phyloP scores from a whole-genome alignment of 257 asterid species.

The Nicotiana sylvestris region DNA sequence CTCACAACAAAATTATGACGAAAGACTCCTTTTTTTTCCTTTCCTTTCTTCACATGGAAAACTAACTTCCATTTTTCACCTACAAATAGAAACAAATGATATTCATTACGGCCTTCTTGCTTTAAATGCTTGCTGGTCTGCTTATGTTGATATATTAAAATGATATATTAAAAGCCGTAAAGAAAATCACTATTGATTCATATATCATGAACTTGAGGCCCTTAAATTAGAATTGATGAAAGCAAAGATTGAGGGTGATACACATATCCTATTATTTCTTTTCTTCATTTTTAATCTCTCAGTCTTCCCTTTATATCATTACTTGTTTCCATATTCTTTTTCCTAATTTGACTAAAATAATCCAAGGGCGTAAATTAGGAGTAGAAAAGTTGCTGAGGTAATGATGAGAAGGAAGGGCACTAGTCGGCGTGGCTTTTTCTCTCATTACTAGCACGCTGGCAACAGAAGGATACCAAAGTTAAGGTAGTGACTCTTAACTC shows the following conservation, averaged over 20 bases:
- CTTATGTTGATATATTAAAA: too few relatives aligned
- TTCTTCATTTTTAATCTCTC: background rate
- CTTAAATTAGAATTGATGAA: background rate
- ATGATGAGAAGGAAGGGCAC: slow-evolving; percentile 13
- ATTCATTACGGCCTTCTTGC: background rate
- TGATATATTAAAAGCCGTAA: background rate
- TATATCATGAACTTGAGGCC: background rate
- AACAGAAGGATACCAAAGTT: background rate
- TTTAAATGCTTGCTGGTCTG: background rate
- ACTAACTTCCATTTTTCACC: background rate
- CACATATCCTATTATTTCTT: background rate
- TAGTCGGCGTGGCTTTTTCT: background rate
- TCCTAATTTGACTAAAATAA: background rate
- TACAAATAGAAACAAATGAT: too few relatives aligned
- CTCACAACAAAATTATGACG: background rate
- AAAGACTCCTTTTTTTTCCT: background rate
- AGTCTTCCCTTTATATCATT: background rate
- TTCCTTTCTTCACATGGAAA: background rate
- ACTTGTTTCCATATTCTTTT: background rate
- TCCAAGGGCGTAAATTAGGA: background rate
- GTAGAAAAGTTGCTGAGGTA: background rate
- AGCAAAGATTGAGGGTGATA: background rate
- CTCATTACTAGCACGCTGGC: slow-evolving; percentile 19
- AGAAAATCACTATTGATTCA: background rate
- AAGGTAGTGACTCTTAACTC: background rate